phyloP scores from a whole-genome alignment of 2,329 filamentous ascomycete genomes.

The Pseudodiploospora longispora region DNA sequence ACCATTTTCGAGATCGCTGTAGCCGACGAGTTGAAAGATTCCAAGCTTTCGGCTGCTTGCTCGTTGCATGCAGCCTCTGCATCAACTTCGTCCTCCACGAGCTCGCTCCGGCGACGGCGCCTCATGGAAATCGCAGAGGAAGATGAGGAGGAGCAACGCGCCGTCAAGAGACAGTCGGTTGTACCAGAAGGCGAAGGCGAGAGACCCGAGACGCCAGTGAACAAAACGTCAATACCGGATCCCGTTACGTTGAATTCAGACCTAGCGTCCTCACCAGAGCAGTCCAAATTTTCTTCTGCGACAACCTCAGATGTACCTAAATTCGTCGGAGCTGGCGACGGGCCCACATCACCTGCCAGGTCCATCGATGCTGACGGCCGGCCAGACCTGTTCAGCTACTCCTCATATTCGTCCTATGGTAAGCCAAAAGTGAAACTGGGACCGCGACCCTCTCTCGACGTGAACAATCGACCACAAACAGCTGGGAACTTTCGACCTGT shows the following conservation, averaged over 20 bases:
- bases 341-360: conserved; percentile 36
- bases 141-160: conserved; percentile 64
- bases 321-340: conserved; percentile 39
- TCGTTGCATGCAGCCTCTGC: conserved; percentile 81
- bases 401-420: conserved; percentile 40
- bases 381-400: conserved; percentile 42
- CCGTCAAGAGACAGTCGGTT: conserved; percentile 50
- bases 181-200: conserved; percentile 35
- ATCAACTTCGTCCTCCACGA: conserved; percentile 77
- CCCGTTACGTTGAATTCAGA: conserved; percentile 45
- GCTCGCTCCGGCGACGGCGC: conserved; percentile 66
- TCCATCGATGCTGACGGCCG: conserved; percentile 38
- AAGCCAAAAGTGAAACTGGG: conserved; percentile 85
- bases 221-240: conserved; percentile 12
- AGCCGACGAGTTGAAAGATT: conserved; percentile 76
- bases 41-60: conserved; percentile 78
- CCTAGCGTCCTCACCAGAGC: conserved; percentile 42
- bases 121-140: conserved; percentile 93
- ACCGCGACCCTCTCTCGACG: conserved; percentile 69
- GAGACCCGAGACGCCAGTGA: conserved; percentile 20
- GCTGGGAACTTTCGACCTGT: conserved; percentile 61
- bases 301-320: conserved; percentile 42
- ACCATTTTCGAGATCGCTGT: conserved; percentile 69
- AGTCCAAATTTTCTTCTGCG: conserved; percentile 38
- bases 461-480: conserved; percentile 52